Evolutionary conservation across 495 filamentous ascomycete genomes (phyloP), one percentile per base, ranked within the genome.

Genomic region (Thermochaetoides thermophila): DNA sequence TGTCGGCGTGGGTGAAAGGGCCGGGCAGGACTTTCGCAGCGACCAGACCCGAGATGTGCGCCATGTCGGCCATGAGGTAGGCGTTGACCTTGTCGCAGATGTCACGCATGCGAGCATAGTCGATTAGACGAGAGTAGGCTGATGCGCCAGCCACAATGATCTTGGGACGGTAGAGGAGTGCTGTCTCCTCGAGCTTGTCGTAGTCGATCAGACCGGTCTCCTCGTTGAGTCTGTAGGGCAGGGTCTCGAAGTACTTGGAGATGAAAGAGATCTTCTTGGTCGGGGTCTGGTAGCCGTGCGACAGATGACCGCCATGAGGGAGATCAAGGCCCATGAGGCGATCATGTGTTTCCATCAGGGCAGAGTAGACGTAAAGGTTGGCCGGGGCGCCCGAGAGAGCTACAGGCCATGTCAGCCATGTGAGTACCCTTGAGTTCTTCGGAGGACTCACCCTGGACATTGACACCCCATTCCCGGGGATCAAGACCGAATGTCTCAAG

Each of bases 181-280:
- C 86, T 14, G 84, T 60, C 51, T 89, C 78, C 53, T 91, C 83
- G 25, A 97, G 69, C 40, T 73, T 78, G 47, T 81, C 71, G 53
- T 97, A 97, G 62, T 97, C 85, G 52, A 97, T 96, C 35, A 87
- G 56, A 29, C 89, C 91, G 5, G 89, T 96, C 20, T 70, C 66
- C 57, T 87, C 82, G 43, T 97, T 76, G 17, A 97, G 70, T 17
- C 84, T 74, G 61, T 97, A 97, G 2, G 89, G 89, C 9, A 97
- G 55, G 4, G 91, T 96, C 65, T 97, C 89, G 50, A 96, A 97
- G 62, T 97, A 97, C 57, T 95, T 95, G 27, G 89, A 96, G 35
- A 97, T 79, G 45, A 81, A 81, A 11, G 89, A 96, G 46, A 97
- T 95, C 68, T 97, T 97, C 68, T 95, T 96, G 27, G 81, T 85